These are phyloP conservation scores for Debaryomyces castellii DNA, from an alignment of 805 yeast genomes.

Conservation along the genomic window DNA sequence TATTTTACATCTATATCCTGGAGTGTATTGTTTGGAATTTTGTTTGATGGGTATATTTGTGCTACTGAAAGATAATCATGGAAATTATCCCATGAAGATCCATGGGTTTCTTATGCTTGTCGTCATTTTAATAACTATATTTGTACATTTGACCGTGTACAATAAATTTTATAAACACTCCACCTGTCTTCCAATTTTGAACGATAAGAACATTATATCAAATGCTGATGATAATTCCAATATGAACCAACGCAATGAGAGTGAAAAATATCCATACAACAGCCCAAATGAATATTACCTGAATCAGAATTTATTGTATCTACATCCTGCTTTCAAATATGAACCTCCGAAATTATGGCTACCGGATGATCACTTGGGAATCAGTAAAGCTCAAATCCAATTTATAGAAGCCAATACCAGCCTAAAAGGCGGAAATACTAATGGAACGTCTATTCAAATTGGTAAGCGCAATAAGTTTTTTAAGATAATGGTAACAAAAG, in stretches of 20 bases:
- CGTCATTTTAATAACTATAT: slow-evolving; percentile 52
- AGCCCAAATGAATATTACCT: slow-evolving; percentile 13
- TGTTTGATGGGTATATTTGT: slow-evolving; percentile 77
- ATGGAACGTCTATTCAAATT: slow-evolving; percentile 23
- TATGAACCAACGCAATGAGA: not conserved
- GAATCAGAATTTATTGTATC: slow-evolving; percentile 25
- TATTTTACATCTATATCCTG: slow-evolving; percentile 72
- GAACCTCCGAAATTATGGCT: slow-evolving; percentile 40
- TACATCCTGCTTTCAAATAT: slow-evolving; percentile 39
- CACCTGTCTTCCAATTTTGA: slow-evolving; percentile 26
- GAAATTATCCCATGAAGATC: slow-evolving; percentile 39
- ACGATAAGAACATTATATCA: slow-evolving; percentile 11
- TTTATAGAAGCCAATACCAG: slow-evolving; percentile 13
- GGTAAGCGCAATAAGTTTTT: slow-evolving; percentile 7
- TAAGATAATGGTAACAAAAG: slow-evolving; percentile 21
- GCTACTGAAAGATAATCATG: slow-evolving; percentile 52
- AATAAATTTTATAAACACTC: slow-evolving; percentile 35
- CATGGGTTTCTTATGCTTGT: slow-evolving; percentile 56
- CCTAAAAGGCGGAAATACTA: slow-evolving; percentile 20
- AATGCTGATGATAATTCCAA: slow-evolving; percentile 1
- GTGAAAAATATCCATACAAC: not conserved
- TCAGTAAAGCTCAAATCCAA: slow-evolving; percentile 20
- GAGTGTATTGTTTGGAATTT: slow-evolving; percentile 77
- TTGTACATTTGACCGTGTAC: slow-evolving; percentile 55
- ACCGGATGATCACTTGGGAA: slow-evolving; percentile 36